Evolutionary conservation across 495 filamentous ascomycete species (phyloP).

Genomic region (Lichina pygmaea): DNA sequence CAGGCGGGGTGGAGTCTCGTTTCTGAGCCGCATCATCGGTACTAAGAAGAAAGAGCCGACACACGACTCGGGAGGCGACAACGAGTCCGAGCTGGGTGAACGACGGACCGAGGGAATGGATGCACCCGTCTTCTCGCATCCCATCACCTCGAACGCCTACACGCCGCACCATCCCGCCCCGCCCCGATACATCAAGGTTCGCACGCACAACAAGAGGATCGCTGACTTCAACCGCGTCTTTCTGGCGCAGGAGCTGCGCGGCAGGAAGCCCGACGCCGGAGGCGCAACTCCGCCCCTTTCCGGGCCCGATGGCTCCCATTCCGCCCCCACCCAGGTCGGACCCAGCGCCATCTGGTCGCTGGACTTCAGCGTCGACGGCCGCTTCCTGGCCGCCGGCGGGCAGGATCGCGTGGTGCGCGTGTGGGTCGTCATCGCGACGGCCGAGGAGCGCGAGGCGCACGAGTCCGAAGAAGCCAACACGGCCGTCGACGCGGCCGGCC

Average conservation of each 20-base stretch:
- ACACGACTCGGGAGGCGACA: slow-evolving; percentile 29
- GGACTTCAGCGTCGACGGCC: slow-evolving; percentile 82
- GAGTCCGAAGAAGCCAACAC: slow-evolving; percentile 41
- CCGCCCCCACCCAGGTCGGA: background rate
- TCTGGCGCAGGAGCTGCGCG: slow-evolving; percentile 55
- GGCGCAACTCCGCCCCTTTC: slow-evolving; percentile 2
- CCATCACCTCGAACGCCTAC: slow-evolving; percentile 46
- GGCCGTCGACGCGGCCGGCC: slow-evolving; percentile 16
- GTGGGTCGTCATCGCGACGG: slow-evolving; percentile 68
- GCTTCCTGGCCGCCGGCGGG: slow-evolving; percentile 69
- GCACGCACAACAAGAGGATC: slow-evolving; percentile 53
- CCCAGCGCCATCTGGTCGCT: slow-evolving; percentile 64
- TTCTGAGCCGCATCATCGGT: slow-evolving; percentile 73
- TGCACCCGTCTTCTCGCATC: slow-evolving; percentile 50
- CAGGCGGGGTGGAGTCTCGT: slow-evolving; percentile 58
- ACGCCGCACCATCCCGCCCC: slow-evolving; percentile 74
- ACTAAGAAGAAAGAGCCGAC: slow-evolving; percentile 38
- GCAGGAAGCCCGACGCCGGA: background rate
- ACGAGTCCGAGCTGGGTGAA: slow-evolving; percentile 41
- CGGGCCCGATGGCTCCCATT: background rate
- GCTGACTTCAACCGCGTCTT: slow-evolving; percentile 72
- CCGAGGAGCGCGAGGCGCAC: slow-evolving; percentile 45
- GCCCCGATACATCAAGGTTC: slow-evolving; percentile 70
- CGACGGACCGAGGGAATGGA: slow-evolving; percentile 51
- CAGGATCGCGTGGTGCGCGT: slow-evolving; percentile 68